Conservation (phyloP, 1,284 basidiomycete species). For the Coriolopsis trogii region DNA sequence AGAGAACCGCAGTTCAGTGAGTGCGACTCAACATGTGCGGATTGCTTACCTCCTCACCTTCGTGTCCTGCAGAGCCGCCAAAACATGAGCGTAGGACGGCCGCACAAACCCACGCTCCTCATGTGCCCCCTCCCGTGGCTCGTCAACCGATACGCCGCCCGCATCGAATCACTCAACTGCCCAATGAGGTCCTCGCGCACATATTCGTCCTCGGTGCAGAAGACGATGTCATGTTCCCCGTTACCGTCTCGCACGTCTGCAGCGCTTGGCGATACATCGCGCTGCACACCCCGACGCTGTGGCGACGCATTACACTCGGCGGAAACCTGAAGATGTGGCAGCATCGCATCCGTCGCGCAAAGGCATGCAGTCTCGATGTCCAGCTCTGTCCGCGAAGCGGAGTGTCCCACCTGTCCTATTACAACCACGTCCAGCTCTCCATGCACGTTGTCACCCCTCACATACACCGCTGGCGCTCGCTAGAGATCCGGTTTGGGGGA, state of each 20-base stretch:
- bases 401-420: constrained; percentile 31
- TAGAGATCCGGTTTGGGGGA: constrained; percentile 56
- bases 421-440: constrained; percentile 54
- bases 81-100: constrained; percentile 20
- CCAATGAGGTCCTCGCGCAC: constrained; percentile 60
- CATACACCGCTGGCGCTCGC: constrained; percentile 58
- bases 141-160: constrained; percentile 14
- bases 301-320: constrained; percentile 57
- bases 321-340: constrained; percentile 57
- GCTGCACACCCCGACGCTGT: constrained; percentile 59
- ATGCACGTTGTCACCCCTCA: constrained; percentile 58
- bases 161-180: constrained; percentile 57
- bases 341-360: constrained; percentile 58
- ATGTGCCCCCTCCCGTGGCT: constrained; percentile 8
- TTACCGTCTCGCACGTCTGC: constrained; percentile 67
- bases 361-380: constrained; percentile 61
- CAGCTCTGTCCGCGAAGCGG: constrained; percentile 36
- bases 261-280: constrained; percentile 59
- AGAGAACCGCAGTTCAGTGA: constrained; percentile 25
- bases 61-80: constrained; percentile 21
- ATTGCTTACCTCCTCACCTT: constrained; percentile 1
- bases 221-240: constrained; percentile 55
- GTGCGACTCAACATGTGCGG: constrained; percentile 1
- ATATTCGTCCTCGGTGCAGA: constrained; percentile 63
- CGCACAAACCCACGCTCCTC: constrained; percentile 11